Evolutionary conservation across 495 filamentous ascomycete genomes (phyloP).

Genomic region (Penicillium lividum): DNA sequence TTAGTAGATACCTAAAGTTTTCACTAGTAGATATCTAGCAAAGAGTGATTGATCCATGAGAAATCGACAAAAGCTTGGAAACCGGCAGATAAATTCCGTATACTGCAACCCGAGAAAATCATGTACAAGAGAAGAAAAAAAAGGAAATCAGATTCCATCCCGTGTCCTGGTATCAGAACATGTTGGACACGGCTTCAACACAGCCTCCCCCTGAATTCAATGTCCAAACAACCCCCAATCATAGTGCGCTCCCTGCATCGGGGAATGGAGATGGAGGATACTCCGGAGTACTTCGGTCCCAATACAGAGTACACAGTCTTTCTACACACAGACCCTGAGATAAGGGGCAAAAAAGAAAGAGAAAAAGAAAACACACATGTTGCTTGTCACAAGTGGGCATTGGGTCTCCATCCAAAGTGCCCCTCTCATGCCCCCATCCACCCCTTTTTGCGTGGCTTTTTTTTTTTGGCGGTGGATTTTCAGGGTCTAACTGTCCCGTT

Average conservation of each 20-base stretch:
- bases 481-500: conserved; percentile 26
- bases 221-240: conserved; percentile 12
- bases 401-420: not conserved
- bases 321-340: conserved; percentile 24
- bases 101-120: not conserved
- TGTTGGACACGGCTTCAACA: conserved; percentile 15
- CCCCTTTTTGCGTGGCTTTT: conserved; percentile 6
- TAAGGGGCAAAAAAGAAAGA: not conserved
- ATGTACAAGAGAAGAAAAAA: not conserved
- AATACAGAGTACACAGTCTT: not conserved
- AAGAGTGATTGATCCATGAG: not conserved
- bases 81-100: not conserved
- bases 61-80: not conserved
- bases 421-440: not conserved
- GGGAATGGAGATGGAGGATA: conserved; percentile 23
- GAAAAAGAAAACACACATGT: not conserved
- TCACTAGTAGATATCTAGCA: too few relatives aligned
- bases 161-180: conserved; percentile 1
- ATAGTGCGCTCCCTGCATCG: conserved; percentile 7
- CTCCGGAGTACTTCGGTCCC: conserved; percentile 8
- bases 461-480: conserved; percentile 18
- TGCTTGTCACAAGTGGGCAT: not conserved
- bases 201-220: conserved; percentile 36
- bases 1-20: too few relatives aligned
- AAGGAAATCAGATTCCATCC: not conserved